Percentiles rank a stretch among this genome's conserved stretches.
phyloP scores from a whole-genome alignment of 768 basidiomycete genomes.

The Grammothele lineata region DNA sequence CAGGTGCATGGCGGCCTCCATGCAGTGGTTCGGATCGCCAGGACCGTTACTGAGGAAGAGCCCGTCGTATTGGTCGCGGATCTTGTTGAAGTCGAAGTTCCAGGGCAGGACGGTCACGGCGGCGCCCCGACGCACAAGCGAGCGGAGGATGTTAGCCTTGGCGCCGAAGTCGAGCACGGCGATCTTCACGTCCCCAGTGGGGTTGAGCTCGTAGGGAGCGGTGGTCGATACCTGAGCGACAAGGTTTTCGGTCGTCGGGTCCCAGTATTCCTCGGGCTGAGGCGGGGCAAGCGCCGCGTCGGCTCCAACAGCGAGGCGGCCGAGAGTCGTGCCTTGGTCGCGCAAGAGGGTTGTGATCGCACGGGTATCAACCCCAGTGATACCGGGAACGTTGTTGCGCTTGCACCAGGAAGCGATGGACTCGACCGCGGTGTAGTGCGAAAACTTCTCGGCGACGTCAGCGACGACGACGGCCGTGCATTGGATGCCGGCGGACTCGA shows the following conservation, averaged over 20 bases:
- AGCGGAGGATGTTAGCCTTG: slow-evolving; percentile 95
- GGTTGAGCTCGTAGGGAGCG: slow-evolving; percentile 79
- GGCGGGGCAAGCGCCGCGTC: slow-evolving; percentile 64
- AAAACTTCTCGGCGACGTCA: slow-evolving; percentile 92
- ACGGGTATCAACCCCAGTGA: slow-evolving; percentile 96
- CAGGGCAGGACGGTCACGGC: slow-evolving; percentile 95
- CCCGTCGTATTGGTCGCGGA: slow-evolving; percentile 90
- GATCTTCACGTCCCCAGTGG: slow-evolving; percentile 82
- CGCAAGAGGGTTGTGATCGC: slow-evolving; percentile 92
- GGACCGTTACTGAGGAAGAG: slow-evolving; percentile 97
- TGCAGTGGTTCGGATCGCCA: slow-evolving; percentile 87
- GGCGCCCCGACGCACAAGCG: slow-evolving; percentile 87
- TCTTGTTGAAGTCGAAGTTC: slow-evolving; percentile 93
- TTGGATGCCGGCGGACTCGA: slow-evolving; percentile 88
- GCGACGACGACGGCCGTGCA: slow-evolving; percentile 91
- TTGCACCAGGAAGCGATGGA: slow-evolving; percentile 91
- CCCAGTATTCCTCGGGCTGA: slow-evolving; percentile 75
- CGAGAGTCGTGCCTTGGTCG: slow-evolving; percentile 96
- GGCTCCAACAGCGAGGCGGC: slow-evolving; percentile 78
- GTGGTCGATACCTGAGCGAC: slow-evolving; percentile 92
- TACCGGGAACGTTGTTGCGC: slow-evolving; percentile 84
- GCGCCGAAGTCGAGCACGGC: slow-evolving; percentile 96
- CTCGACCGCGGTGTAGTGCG: slow-evolving; percentile 92
- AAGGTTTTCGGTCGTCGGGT: slow-evolving; percentile 88
- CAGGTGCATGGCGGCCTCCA: slow-evolving; percentile 77